phyloP scores from a whole-genome alignment of 768 basidiomycete genomes.

The Leccinum fibrillosum region DNA sequence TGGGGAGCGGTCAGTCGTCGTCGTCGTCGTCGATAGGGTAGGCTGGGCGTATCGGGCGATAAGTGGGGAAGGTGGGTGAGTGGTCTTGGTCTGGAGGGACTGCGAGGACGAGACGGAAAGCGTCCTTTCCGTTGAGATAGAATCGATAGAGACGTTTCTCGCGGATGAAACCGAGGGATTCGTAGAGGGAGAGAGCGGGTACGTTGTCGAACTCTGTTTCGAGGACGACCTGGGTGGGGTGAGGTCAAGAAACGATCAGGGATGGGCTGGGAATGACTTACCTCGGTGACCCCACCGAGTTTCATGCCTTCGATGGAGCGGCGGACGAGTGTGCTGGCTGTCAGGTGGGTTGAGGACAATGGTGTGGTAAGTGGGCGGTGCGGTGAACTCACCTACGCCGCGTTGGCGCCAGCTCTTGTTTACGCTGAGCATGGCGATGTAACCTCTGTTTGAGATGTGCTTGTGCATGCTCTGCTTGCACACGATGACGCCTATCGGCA shows the following conservation, averaged over 20 bases:
- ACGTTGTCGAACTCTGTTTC: constrained; percentile 96
- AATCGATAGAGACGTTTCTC: constrained; percentile 94
- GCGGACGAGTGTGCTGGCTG: constrained; percentile 83
- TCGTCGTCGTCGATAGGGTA: constrained; percentile 28
- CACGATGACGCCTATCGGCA: constrained; percentile 88
- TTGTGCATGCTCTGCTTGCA: constrained; percentile 95
- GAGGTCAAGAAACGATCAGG: not conserved
- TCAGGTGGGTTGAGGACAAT: constrained; percentile 20
- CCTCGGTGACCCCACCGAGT: constrained; percentile 80
- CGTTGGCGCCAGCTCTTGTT: constrained; percentile 79
- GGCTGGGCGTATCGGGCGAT: constrained; percentile 16
- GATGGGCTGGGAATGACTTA: constrained; percentile 32
- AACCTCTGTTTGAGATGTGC: constrained; percentile 76
- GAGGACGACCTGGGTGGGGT: constrained; percentile 66
- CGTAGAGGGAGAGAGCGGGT: constrained; percentile 85
- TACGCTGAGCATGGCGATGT: constrained; percentile 98
- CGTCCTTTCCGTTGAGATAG: constrained; percentile 97
- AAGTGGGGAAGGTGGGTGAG: constrained; percentile 8
- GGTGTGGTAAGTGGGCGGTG: not conserved
- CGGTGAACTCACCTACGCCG: constrained; percentile 74
- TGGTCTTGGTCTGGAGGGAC: constrained; percentile 40
- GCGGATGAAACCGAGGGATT: constrained; percentile 89
- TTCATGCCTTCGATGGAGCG: constrained; percentile 86
- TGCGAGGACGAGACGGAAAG: constrained; percentile 76
- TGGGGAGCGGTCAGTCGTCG: constrained; percentile 10